phyloP scores from a whole-genome alignment of 192 early-diverging fungal genomes.

The Bifiguratus adelaidae region DNA sequence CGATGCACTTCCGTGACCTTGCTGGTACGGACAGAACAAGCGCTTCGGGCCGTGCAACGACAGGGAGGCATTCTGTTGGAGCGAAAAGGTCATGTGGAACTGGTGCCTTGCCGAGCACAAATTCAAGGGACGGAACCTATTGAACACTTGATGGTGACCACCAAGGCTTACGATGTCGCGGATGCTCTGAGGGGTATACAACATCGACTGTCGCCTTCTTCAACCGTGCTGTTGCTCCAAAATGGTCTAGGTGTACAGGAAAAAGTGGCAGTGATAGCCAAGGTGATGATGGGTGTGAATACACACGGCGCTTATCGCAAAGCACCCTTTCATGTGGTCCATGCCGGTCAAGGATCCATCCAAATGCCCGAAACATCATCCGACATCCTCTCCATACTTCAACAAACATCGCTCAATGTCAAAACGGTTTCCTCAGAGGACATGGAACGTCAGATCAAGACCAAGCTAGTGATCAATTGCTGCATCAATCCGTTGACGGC shows the following conservation, averaged over 20 bases:
- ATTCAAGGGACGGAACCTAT: too few species aligned
- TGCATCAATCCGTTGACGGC: conserved; percentile 58
- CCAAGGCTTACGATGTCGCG: conserved; percentile 53
- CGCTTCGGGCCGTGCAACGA: too few species aligned
- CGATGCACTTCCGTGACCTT: too few species aligned
- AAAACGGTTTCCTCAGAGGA: conserved; percentile 24
- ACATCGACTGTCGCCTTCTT: conserved; percentile 29
- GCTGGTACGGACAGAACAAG: too few species aligned
- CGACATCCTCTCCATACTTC: conserved; percentile 14
- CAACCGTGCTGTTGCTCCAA: conserved; percentile 49
- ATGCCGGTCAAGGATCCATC: conserved; percentile 44
- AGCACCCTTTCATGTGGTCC: conserved; percentile 35
- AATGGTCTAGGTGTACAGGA: conserved; percentile 56
- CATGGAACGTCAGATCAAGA: conserved; percentile 29
- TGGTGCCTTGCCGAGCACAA: too few species aligned
- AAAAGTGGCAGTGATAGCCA: conserved; percentile 25
- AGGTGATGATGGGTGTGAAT: conserved; percentile 37
- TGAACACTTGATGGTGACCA: conserved; percentile 40
- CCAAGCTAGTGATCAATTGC: conserved; percentile 55
- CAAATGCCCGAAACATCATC: conserved; percentile 23
- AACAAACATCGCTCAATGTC: conserved; percentile 9
- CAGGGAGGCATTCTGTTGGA: too few species aligned
- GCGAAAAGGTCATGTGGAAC: too few species aligned
- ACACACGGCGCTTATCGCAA: conserved; percentile 38
- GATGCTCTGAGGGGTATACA: conserved; percentile 34